Evolutionary conservation across 768 basidiomycete genomes (phyloP).

Genomic region (Calocybe gangraenosa): DNA sequence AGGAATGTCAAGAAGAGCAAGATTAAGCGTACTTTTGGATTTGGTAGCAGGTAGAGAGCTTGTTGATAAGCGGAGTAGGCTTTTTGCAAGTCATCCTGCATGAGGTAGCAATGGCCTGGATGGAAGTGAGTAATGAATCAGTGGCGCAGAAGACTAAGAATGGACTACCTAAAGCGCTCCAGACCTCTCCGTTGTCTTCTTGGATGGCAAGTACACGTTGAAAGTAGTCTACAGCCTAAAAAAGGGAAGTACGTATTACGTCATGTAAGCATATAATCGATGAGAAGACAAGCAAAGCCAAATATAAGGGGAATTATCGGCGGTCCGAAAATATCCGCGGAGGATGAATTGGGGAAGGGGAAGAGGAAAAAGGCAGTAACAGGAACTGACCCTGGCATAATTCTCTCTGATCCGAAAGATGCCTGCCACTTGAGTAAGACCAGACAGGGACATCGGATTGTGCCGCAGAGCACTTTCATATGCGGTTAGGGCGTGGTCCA

Average conservation of each 20-base stretch:
- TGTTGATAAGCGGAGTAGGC: constrained; percentile 99
- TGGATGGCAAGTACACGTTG: constrained; percentile 86
- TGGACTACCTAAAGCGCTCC: constrained; percentile 83
- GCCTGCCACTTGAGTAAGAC: constrained; percentile 90
- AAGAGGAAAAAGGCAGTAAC: constrained; percentile 23
- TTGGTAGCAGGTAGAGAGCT: constrained; percentile 91
- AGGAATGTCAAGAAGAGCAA: constrained; percentile 9
- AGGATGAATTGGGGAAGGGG: constrained; percentile 21
- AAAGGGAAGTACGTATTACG: constrained; percentile 19
- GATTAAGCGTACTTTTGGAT: constrained; percentile 72
- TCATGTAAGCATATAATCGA: constrained; percentile 30
- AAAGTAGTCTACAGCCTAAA: constrained; percentile 93
- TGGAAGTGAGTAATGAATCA: constrained; percentile 13
- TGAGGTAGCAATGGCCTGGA: constrained; percentile 92
- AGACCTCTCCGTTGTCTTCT: constrained; percentile 97
- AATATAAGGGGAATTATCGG: constrained; percentile 23
- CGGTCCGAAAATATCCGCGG: constrained; percentile 33
- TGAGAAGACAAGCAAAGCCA: constrained; percentile 19
- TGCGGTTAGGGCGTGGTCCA: constrained; percentile 86
- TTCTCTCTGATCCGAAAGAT: constrained; percentile 98
- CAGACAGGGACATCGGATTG: constrained; percentile 87
- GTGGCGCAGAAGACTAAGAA: constrained; percentile 13
- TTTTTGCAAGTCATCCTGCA: constrained; percentile 99
- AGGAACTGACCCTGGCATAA: constrained; percentile 76
- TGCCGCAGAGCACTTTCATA: constrained; percentile 96